A percentile compares a stretch with the other conserved stretches of the same genome.
These are phyloP conservation scores for Lavandula angustifolia DNA, from an alignment of 257 asterid species.

Conservation along the genomic window DNA sequence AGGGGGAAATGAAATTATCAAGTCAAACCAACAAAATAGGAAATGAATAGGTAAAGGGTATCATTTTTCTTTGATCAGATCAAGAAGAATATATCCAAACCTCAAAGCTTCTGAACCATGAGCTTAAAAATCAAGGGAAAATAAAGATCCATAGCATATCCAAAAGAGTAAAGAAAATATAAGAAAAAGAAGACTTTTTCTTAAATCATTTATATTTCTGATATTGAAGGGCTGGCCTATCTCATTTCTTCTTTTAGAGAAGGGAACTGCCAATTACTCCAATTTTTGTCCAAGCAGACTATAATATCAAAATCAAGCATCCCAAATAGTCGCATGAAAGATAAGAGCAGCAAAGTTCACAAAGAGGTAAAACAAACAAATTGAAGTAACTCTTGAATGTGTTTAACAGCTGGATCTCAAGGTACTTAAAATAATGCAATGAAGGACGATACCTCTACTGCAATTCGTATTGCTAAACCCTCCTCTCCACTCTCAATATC, in stretches of 20 bases:
- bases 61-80: background rate
- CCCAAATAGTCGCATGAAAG: background rate
- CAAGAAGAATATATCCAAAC: slow-evolving; percentile 10
- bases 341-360: slow-evolving; percentile 5
- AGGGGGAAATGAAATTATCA: slow-evolving; percentile 28
- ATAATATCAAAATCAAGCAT: too few species aligned
- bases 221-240: slow-evolving; percentile 3
- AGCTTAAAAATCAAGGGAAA: slow-evolving; percentile 2
- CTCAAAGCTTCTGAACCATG: slow-evolving; percentile 7
- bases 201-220: background rate
- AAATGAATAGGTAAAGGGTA: background rate
- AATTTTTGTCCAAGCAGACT: too few species aligned
- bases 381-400: slow-evolving; percentile 3
- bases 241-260: background rate
- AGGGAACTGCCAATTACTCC: too few species aligned
- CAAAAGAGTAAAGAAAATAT: background rate
- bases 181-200: background rate
- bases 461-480: slow-evolving; percentile 87
- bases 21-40: slow-evolving; percentile 20
- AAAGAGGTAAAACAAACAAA: background rate
- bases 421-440: background rate
- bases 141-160: background rate
- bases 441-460: slow-evolving; percentile 65
- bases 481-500: slow-evolving; percentile 80
- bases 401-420: slow-evolving; percentile 4